Conservation (phyloP, 345 rosid genomes). For the Durio zibethinus region DNA sequence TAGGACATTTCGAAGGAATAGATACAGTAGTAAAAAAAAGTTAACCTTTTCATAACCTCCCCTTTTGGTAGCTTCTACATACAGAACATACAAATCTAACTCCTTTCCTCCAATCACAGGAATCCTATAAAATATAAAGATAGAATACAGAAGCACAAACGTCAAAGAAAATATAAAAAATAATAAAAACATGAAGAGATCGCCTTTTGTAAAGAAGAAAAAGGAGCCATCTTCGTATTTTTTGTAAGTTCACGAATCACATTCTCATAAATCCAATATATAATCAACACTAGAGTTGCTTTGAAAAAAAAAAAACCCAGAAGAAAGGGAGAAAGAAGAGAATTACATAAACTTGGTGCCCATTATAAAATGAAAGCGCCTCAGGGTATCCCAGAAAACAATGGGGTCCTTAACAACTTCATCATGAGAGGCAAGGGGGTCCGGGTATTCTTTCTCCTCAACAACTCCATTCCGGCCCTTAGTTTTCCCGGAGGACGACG, state of each 20-base stretch:
- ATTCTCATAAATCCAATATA: background rate
- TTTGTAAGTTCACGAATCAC: background rate
- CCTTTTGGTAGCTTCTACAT: constrained; percentile 75
- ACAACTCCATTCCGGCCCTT: constrained; percentile 16
- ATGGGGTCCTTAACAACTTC: constrained; percentile 42
- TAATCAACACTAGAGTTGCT: background rate
- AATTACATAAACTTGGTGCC: constrained; percentile 79
- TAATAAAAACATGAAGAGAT: background rate
- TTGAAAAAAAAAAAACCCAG: background rate
- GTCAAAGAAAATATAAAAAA: background rate
- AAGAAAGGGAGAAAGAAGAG: background rate
- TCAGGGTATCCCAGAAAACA: constrained; percentile 81
- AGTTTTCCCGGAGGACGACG: constrained; percentile 46
- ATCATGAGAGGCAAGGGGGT: constrained; percentile 59
- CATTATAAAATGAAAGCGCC: constrained; percentile 78
- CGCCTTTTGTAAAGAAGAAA: background rate
- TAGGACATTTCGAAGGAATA: background rate
- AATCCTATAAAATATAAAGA: constrained; percentile 48
- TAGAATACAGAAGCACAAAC: background rate
- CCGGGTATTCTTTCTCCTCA: constrained; percentile 53
- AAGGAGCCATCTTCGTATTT: background rate
- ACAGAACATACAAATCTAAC: constrained; percentile 84
- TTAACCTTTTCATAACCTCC: constrained; percentile 91
- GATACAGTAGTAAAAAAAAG: background rate
- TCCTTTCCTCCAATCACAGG: constrained; percentile 99